Evolutionary conservation across 208 protist genomes (phyloP).

Genomic region (Leishmania arabica): DNA sequence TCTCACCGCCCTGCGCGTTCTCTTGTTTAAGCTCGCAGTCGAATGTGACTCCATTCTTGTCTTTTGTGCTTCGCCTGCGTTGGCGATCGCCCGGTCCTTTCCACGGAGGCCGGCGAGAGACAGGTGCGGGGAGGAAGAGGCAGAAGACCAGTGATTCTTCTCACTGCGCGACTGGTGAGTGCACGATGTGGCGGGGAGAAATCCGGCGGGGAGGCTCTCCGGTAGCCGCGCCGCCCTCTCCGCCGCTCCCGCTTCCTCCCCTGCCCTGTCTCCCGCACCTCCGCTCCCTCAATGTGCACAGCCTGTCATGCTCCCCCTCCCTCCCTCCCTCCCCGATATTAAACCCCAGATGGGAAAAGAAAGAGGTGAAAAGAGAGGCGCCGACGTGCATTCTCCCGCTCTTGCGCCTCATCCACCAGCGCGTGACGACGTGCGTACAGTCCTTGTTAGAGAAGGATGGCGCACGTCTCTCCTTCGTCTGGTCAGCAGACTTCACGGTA

Average conservation of each 20-base stretch:
- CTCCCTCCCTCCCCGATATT: too few species aligned
- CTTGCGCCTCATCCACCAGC: not conserved
- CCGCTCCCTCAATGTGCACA: not conserved
- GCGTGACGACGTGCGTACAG: not conserved
- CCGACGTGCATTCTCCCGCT: not conserved
- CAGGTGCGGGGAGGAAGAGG: not conserved
- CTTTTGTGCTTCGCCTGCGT: too few species aligned
- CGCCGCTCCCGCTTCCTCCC: too few species aligned
- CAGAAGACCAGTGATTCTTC: not conserved
- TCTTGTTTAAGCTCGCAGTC: too few species aligned
- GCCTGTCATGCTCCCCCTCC: not conserved
- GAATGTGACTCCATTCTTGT: not conserved
- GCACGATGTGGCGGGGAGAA: not conserved
- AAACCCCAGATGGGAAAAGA: not conserved
- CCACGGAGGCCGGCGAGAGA: too few species aligned
- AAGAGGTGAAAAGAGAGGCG: not conserved
- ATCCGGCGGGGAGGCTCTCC: not conserved
- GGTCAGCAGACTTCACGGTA: not conserved
- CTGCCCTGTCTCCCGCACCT: not conserved
- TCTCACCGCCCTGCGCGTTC: too few species aligned
- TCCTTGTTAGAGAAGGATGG: not conserved
- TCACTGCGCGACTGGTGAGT: not conserved
- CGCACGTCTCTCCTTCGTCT: not conserved
- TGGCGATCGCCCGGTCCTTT: too few species aligned
- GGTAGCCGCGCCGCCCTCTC: not conserved